A percentile compares a stretch with the other conserved stretches of the same genome.
Evolutionary conservation across 2,329 filamentous ascomycete species (phyloP).

Genomic region (Neophaeococcomyces mojaviensis): DNA sequence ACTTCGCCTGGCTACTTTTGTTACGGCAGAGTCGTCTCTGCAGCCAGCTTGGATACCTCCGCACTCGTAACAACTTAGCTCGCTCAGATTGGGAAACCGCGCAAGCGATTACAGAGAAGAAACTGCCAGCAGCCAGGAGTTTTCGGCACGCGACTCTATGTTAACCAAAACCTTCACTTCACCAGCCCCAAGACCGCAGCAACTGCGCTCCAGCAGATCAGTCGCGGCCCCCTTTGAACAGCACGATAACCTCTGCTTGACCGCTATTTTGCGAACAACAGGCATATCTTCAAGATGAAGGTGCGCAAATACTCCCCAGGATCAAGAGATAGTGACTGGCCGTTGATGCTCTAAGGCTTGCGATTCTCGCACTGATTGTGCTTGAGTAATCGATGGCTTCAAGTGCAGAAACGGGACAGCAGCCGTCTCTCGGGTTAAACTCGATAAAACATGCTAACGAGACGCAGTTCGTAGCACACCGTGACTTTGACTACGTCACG

Average conservation of each 20-base stretch:
- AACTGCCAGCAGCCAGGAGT: neutral
- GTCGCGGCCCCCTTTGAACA: too few species aligned
- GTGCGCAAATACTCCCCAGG: slow-evolving; percentile 13
- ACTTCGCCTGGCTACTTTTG: slow-evolving; percentile 37
- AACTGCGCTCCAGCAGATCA: too few species aligned
- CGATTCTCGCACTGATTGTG: too few species aligned
- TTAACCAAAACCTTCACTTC: slow-evolving; percentile 5
- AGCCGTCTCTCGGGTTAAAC: neutral
- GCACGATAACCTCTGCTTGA: too few species aligned
- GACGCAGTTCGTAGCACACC: slow-evolving; percentile 77
- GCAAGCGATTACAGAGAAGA: slow-evolving; percentile 10
- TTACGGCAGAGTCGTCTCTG: slow-evolving; percentile 35
- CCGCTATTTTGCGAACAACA: too few species aligned
- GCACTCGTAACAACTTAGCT: slow-evolving; percentile 38
- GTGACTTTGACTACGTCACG: slow-evolving; percentile 84
- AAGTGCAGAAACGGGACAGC: neutral
- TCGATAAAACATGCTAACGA: slow-evolving; percentile 13
- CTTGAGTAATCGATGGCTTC: too few species aligned
- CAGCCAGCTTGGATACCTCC: slow-evolving; percentile 39
- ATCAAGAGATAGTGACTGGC: neutral
- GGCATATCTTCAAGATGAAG: slow-evolving; percentile 21
- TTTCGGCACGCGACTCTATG: slow-evolving; percentile 2
- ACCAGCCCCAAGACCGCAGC: too few species aligned
- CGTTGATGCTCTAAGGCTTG: slow-evolving; percentile 8
- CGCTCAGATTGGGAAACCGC: slow-evolving; percentile 26